These are phyloP conservation scores for Patellaria atrata DNA, from an alignment of 495 filamentous ascomycete genomes.

Conservation along the genomic window DNA sequence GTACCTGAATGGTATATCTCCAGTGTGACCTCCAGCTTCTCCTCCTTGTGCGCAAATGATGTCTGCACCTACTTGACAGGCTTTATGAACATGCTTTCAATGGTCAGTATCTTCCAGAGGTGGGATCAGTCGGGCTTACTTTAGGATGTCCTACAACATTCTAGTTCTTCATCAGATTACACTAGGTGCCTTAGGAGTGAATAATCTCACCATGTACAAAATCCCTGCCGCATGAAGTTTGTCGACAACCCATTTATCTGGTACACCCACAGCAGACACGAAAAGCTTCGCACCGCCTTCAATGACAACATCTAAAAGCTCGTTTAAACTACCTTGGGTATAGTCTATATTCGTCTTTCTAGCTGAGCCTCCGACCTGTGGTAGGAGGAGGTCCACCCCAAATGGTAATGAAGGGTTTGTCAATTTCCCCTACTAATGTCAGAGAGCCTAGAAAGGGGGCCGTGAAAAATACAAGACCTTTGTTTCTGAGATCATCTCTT, in stretches of 20 bases:
- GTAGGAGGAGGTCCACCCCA: constrained; percentile 18
- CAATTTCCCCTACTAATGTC: constrained; percentile 1
- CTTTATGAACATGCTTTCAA: constrained; percentile 18
- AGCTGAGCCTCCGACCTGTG: constrained; percentile 16
- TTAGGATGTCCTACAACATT: constrained; percentile 20
- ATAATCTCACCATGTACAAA: constrained; percentile 7
- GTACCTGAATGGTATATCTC: constrained; percentile 47
- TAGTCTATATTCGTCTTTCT: constrained; percentile 21
- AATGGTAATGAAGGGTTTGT: constrained; percentile 15
- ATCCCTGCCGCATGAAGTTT: constrained; percentile 14
- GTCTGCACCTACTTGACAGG: constrained; percentile 16
- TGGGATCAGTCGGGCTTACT: constrained; percentile 1
- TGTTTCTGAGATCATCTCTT: constrained; percentile 17
- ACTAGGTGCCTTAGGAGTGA: not conserved
- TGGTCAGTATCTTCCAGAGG: not conserved
- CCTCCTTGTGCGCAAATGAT: constrained; percentile 48
- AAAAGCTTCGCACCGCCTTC: constrained; percentile 19
- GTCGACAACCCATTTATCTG: constrained; percentile 14
- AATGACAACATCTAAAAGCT: constrained; percentile 19
- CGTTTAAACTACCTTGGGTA: constrained; percentile 14
- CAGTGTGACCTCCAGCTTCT: constrained; percentile 69
- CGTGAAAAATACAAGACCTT: constrained; percentile 5
- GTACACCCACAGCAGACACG: constrained; percentile 19
- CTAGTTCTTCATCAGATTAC: constrained; percentile 10
- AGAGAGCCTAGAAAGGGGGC: too few species aligned